Base-by-base conservation (phyloP, 139 green algal genomes). In the Coccomyxa sp. region DNA sequence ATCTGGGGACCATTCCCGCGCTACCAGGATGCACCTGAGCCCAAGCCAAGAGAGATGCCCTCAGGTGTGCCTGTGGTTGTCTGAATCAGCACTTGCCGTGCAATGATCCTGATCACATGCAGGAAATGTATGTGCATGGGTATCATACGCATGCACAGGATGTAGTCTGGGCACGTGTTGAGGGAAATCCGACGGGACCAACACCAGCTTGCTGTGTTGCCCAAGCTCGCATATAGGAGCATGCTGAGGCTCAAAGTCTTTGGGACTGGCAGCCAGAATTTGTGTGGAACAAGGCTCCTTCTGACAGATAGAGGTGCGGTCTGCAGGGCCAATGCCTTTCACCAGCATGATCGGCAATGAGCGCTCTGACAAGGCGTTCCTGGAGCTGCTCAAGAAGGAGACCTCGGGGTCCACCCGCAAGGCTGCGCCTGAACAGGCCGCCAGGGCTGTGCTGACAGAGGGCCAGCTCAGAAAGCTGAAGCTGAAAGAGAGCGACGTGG, bases 401-500 rank as follows among this genome's bases (percentile, higher is more conserved):
- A 44, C 24, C 39, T 64, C 55, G 0, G 50, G 34, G 9, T 5
- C 39, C 39, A 69, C 12, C 44, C 40, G 31, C 7, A 35, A 74
- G 33, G 44, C 70, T 70, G 29, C 68, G 33, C n/a, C n/a, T n/a
- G n/a, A n/a, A n/a, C n/a, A n/a, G n/a, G n/a, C n/a, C n/a, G n/a
- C n/a, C n/a, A n/a, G n/a, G n/a, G n/a, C n/a, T n/a, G 38, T 35
- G 37, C 79, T 54, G 33, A 70, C 71, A 39, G 35, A 69, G 34
- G 33, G 55, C 18, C 55, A 79, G 39, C 73, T 83, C 22, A 58
- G 14, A 7, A 74, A 76, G 38, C 39, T 83, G 58, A 39, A 54
- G 70, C 81, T 90, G 73, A 71, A 76, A 36, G 70, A 78, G 18
- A 68, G 55, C 12, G 82, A 88, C 38, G 76, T 90, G 33, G 84